Conservation (phyloP, 208 protist genomes). For the Leishmania lainsoni region DNA sequence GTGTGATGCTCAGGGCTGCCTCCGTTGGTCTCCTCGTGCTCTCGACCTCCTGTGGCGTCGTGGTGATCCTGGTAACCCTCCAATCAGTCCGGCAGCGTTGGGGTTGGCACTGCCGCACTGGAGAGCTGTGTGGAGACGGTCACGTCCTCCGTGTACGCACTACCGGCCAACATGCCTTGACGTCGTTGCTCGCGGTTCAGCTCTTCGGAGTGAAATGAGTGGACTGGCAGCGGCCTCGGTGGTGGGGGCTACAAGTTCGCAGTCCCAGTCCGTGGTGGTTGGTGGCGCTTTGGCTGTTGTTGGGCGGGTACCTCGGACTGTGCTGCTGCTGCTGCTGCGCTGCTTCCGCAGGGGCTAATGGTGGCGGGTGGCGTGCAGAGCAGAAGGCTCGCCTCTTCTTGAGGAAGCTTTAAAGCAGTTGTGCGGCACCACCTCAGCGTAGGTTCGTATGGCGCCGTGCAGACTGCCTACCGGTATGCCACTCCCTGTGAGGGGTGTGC, state of each 20-base stretch:
- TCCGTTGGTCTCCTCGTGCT: background rate
- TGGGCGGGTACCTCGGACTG: background rate
- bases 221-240: slow-evolving; percentile 9
- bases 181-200: background rate
- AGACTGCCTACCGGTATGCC: slow-evolving; percentile 19
- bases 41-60: background rate
- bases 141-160: background rate
- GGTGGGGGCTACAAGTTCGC: slow-evolving; percentile 5
- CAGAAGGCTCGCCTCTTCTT: background rate
- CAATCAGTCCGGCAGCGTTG: background rate
- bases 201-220: background rate
- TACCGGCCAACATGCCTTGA: too few relatives aligned
- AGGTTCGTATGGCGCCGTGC: slow-evolving; percentile 25
- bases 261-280: background rate
- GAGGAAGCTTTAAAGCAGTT: background rate
- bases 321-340: slow-evolving; percentile 4
- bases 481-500: background rate
- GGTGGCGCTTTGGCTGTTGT: background rate
- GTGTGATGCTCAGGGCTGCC: background rate
- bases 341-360: slow-evolving; percentile 1
- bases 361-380: background rate
- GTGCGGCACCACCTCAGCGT: slow-evolving; percentile 20
- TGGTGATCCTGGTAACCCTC: background rate
- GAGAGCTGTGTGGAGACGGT: background rate
- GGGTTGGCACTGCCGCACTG: background rate